Percentiles rank a stretch among this genome's conserved stretches.
Evolutionary conservation across 805 yeast genomes (phyloP).

Genomic region (Starmerella apis): DNA sequence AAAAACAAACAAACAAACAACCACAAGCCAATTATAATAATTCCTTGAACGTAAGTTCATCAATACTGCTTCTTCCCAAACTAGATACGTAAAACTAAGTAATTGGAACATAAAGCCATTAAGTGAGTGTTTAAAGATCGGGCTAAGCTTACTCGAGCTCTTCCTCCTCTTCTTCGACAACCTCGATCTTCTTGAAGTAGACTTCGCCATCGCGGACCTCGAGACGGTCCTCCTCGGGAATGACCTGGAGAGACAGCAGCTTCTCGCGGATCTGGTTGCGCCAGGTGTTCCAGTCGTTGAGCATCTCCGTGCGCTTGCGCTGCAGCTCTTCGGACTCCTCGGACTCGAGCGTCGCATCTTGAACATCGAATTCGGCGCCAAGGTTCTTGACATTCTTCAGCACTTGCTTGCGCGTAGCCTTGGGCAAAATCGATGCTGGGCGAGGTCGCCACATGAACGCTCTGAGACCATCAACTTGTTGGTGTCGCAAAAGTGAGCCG

Average conservation of each 20-base stretch:
- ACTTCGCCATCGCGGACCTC: conserved; percentile 24
- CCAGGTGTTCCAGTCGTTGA: conserved; percentile 80
- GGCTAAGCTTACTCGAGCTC: conserved; percentile 25
- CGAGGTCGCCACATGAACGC: conserved; percentile 96
- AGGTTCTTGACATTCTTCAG: conserved; percentile 81
- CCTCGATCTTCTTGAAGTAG: conserved; percentile 39
- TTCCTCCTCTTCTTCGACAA: conserved; percentile 43
- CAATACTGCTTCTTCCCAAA: too few species aligned
- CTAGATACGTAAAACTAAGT: too few species aligned
- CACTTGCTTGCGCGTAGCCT: conserved; percentile 77
- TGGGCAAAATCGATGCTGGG: conserved; percentile 65
- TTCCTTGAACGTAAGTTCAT: too few species aligned
- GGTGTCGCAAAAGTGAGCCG: conserved; percentile 68
- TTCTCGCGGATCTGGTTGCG: conserved; percentile 45
- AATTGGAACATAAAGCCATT: background rate
- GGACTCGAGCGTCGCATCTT: conserved; percentile 91
- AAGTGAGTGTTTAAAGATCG: background rate
- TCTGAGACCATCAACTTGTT: conserved; percentile 69
- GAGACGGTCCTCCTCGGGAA: conserved; percentile 22
- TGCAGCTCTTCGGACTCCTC: conserved; percentile 85
- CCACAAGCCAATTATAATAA: too few species aligned
- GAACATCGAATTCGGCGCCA: conserved; percentile 86
- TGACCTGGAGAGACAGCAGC: conserved; percentile 30
- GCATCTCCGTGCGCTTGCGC: conserved; percentile 65
- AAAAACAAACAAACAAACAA: too few species aligned